Conservation (phyloP, 495 filamentous ascomycete species). For the Friedmanniomyces simplex region DNA sequence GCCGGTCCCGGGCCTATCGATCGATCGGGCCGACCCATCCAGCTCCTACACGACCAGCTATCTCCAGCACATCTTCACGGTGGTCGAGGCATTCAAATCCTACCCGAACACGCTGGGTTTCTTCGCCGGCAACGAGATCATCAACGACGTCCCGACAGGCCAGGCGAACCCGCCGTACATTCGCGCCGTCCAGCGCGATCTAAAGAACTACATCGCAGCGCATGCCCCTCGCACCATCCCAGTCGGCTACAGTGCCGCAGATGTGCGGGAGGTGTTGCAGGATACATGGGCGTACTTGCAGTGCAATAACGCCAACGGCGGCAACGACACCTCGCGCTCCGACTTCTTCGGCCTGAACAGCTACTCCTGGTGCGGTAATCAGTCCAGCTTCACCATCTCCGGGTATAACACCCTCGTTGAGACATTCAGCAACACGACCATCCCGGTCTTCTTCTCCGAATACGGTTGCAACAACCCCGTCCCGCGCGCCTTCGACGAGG, state of each 20-base stretch:
- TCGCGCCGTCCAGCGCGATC: constrained; percentile 66
- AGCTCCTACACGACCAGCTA: constrained; percentile 65
- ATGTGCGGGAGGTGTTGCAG: constrained; percentile 66
- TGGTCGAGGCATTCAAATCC: constrained; percentile 89
- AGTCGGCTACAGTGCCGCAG: constrained; percentile 90
- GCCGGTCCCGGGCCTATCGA: constrained; percentile 63
- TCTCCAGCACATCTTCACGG: constrained; percentile 71
- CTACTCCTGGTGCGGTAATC: constrained; percentile 81
- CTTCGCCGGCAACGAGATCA: constrained; percentile 90
- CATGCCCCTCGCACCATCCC: constrained; percentile 59
- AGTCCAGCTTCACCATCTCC: constrained; percentile 56
- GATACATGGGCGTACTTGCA: constrained; percentile 78
- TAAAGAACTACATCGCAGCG: constrained; percentile 79
- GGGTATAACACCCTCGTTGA: constrained; percentile 62
- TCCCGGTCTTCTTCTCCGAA: constrained; percentile 94
- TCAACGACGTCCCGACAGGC: constrained; percentile 55
- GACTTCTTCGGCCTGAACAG: constrained; percentile 93
- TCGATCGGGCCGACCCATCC: constrained; percentile 58
- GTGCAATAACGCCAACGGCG: constrained; percentile 38
- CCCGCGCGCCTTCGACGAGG: constrained; percentile 77
- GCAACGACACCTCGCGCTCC: constrained; percentile 47
- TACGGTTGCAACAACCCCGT: constrained; percentile 81
- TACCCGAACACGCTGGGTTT: constrained; percentile 88
- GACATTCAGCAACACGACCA: constrained; percentile 58
- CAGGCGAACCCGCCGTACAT: constrained; percentile 53